Evolutionary conservation across 345 rosid genomes (phyloP), one percentile per base, ranked within the genome.

Genomic region (Kandelia obovata): DNA sequence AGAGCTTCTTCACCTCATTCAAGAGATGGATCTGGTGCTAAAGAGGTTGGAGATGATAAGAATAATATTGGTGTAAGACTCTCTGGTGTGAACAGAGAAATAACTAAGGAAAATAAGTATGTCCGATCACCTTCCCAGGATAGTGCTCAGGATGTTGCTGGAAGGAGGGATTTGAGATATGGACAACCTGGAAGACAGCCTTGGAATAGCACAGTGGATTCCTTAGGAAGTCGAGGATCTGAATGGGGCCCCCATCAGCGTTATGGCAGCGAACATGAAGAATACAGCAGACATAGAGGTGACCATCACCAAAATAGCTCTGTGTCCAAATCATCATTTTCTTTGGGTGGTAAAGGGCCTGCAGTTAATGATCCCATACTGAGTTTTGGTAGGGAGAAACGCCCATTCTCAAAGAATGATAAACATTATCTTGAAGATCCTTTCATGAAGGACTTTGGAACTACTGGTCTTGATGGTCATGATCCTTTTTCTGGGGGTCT

Each of bases 401-500:
- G 84, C 21, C 69, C 77, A 0, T 76, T 77, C 61, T 77, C 82
- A 53, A 95, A 87, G 77, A 87, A 70, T 79, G 96, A 87, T 61
- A 92, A 90, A 71, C 83, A 86, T 76, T 90, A 82, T 73, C 25
- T 76, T 19, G 97, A 87, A 79, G 96, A 91, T 65, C 82, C 86
- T 67, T 85, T 84, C 67, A 68, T 75, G 76, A 83, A 87, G 72
- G 91, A 89, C 64, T 83, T 86, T 81, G 86, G 81, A 8, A 67
- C 74, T 64, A 7, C 79, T 73, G 75, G 83, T 64, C 87, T 85
- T 73, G 93, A 92, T 92, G 93, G 81, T 34, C 78, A 75, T 21
- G 96, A 92, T 87, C 89, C 89, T 23, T 85, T 92, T 79, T 62
- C 91, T 62, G 85, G 83, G 39, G 79, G 76, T 70, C 82, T 88